phyloP scores from a whole-genome alignment of 345 rosid species.

The Raphanus sativus region DNA sequence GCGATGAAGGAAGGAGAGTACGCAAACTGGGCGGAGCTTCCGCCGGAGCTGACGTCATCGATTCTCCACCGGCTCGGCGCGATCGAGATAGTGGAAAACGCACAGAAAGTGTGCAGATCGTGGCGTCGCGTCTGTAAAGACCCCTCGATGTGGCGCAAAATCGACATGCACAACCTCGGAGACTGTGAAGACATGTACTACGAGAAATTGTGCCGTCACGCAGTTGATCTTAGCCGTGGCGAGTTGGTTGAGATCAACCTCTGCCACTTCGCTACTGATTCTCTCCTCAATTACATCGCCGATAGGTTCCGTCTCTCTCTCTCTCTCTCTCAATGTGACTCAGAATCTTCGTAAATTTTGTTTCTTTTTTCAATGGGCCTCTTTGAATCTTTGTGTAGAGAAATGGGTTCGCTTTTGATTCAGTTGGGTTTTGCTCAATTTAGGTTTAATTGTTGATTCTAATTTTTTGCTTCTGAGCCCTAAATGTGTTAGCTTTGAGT shows the following conservation, averaged over 20 bases:
- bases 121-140: slow-evolving; percentile 5
- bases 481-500: background rate
- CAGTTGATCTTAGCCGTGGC: slow-evolving; percentile 62
- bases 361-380: background rate
- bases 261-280: slow-evolving; percentile 43
- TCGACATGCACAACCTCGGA: background rate
- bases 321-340: too few species aligned
- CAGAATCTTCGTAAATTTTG: background rate
- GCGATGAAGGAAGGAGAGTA: background rate
- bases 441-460: background rate
- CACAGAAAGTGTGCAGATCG: slow-evolving; percentile 51
- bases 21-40: background rate
- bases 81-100: slow-evolving; percentile 44
- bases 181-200: background rate
- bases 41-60: slow-evolving; percentile 14
- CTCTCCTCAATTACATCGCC: slow-evolving; percentile 50
- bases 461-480: background rate
- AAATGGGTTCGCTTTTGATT: background rate
- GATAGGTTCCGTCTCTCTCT: slow-evolving; percentile 33
- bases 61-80: slow-evolving; percentile 49
- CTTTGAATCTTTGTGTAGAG: background rate
- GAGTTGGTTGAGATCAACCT: slow-evolving; percentile 48
- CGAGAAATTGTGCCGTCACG: slow-evolving; percentile 44
- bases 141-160: background rate
- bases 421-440: background rate